Evolutionary conservation across 2,329 filamentous ascomycete species (phyloP).

Genomic region (Diaporthe batatas): DNA sequence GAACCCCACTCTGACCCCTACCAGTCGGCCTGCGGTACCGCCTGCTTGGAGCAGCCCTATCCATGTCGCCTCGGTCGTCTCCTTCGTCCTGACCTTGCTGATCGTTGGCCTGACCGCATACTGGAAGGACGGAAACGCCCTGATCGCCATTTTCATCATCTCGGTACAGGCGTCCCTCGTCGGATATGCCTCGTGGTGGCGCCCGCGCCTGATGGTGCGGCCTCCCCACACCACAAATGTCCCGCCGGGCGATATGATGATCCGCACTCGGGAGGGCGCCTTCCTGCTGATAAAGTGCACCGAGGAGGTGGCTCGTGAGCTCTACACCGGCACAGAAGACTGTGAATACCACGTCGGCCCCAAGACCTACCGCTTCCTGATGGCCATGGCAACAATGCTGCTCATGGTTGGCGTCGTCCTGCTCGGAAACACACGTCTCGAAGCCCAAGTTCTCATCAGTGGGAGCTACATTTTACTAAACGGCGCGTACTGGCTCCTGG

Average conservation of each 20-base stretch:
- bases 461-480: constrained; percentile 71
- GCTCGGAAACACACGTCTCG: constrained; percentile 73
- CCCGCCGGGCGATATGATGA: constrained; percentile 70
- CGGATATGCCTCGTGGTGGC: constrained; percentile 71
- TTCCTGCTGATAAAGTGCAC: constrained; percentile 70
- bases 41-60: constrained; percentile 64
- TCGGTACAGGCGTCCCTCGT: constrained; percentile 66
- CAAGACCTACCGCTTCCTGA: constrained; percentile 64
- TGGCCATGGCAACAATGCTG: constrained; percentile 69
- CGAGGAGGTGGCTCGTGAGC: constrained; percentile 72
- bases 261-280: constrained; percentile 70
- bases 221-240: constrained; percentile 61
- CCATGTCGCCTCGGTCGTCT: constrained; percentile 66
- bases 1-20: constrained; percentile 56
- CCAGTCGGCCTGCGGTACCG: constrained; percentile 61
- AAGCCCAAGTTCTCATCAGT: constrained; percentile 70
- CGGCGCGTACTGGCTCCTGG: constrained; percentile 69
- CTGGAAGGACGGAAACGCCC: constrained; percentile 64
- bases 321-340: constrained; percentile 72
- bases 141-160: constrained; percentile 65
- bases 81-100: constrained; percentile 62
- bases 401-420: constrained; percentile 73
- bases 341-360: constrained; percentile 67
- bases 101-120: constrained; percentile 59
- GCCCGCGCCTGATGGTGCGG: constrained; percentile 66